phyloP scores from a whole-genome alignment of 2,329 filamentous ascomycete species.

The Clarireedia homoeocarpa region DNA sequence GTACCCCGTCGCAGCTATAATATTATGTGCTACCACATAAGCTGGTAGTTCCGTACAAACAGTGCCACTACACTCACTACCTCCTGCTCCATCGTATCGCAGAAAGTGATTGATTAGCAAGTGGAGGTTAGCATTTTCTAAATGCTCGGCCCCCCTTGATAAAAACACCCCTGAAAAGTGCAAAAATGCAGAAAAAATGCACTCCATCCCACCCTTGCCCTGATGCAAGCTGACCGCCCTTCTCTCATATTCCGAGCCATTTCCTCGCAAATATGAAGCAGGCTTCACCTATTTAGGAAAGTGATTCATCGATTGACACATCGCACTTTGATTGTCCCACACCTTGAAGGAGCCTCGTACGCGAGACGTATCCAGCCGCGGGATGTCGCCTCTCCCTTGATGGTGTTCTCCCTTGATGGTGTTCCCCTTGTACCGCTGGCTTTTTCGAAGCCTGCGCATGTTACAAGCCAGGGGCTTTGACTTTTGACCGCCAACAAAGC shows the following conservation, averaged over 20 bases:
- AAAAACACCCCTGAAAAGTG: conserved; percentile 1
- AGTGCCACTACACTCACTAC: background rate
- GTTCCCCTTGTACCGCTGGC: conserved; percentile 18
- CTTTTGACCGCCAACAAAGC: conserved; percentile 27
- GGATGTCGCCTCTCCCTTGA: conserved; percentile 7
- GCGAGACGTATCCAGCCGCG: conserved; percentile 9
- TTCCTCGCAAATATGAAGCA: conserved; percentile 2
- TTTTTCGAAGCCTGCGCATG: conserved; percentile 20
- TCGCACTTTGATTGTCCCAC: conserved; percentile 20
- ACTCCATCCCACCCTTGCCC: conserved; percentile 8
- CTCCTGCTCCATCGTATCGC: background rate
- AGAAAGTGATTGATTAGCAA: background rate
- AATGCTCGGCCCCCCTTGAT: conserved; percentile 4
- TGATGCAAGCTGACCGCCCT: conserved; percentile 5
- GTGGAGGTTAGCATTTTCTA: conserved; percentile 1
- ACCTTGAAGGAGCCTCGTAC: conserved; percentile 12
- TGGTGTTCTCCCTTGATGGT: conserved; percentile 12
- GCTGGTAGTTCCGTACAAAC: background rate
- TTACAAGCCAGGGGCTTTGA: conserved; percentile 26
- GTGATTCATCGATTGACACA: conserved; percentile 11
- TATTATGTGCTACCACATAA: background rate
- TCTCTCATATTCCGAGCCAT: background rate
- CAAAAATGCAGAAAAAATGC: background rate
- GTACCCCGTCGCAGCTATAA: too few species aligned
- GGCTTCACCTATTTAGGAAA: conserved; percentile 5